Conservation (phyloP, 371 early-diverging fungal genomes). For the Entomophthora muscae region DNA sequence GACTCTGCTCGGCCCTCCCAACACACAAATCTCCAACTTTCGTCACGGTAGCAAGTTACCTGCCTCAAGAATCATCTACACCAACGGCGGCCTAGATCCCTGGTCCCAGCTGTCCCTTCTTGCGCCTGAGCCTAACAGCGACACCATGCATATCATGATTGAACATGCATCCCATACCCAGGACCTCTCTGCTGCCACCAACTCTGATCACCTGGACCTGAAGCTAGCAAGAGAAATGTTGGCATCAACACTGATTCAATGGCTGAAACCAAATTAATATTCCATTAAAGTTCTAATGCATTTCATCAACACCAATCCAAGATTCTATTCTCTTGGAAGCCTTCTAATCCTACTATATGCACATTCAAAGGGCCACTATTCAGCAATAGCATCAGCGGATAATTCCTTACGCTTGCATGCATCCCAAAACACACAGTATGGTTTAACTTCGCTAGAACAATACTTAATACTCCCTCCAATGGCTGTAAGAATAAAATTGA, state of each 20-base stretch:
- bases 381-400: too few species aligned
- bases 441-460: too few species aligned
- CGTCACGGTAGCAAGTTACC: background rate
- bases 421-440: too few species aligned
- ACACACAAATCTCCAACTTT: background rate
- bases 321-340: too few species aligned
- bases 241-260: background rate
- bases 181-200: background rate
- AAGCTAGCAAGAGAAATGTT: background rate
- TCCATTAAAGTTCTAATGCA: too few species aligned
- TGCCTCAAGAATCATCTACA: background rate
- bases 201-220: background rate
- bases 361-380: too few species aligned
- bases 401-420: too few species aligned
- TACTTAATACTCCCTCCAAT: too few species aligned
- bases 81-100: conserved; percentile 8
- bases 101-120: conserved; percentile 18
- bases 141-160: background rate
- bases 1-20: background rate
- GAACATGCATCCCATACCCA: conserved; percentile 5
- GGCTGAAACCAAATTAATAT: too few species aligned
- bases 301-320: too few species aligned
- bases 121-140: conserved; percentile 12
- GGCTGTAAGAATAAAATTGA: too few species aligned
- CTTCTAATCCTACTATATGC: too few species aligned